phyloP scores from a whole-genome alignment of 495 filamentous ascomycete species.

The Daldinia loculata region DNA sequence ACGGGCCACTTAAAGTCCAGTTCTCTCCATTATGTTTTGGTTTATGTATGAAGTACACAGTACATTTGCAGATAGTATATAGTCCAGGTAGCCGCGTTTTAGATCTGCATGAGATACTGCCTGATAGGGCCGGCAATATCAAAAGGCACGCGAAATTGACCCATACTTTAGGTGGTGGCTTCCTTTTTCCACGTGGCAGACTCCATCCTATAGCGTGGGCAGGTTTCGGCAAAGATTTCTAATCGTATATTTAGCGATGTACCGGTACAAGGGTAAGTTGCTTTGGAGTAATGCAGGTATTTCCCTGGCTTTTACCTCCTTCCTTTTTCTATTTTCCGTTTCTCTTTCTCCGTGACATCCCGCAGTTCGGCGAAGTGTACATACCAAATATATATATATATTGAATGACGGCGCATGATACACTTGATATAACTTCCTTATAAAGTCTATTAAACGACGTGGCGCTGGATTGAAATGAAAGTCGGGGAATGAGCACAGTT shows the following conservation, averaged over 20 bases:
- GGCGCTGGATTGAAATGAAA: neutral
- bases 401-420: neutral
- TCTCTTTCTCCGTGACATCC: neutral
- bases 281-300: neutral
- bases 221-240: constrained; percentile 44
- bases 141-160: constrained; percentile 39
- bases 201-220: constrained; percentile 39
- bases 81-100: constrained; percentile 37
- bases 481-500: neutral
- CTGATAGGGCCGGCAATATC: constrained; percentile 42
- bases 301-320: neutral
- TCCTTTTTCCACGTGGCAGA: constrained; percentile 40
- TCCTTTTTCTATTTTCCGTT: neutral
- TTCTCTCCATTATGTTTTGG: neutral
- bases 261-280: constrained; percentile 19
- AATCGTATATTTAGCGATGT: constrained; percentile 32
- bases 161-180: constrained; percentile 39
- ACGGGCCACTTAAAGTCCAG: neutral
- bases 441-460: neutral
- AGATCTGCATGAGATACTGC: constrained; percentile 38
- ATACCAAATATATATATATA: neutral
- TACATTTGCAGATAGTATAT: neutral
- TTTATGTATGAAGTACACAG: neutral
- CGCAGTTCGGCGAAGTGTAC: neutral
- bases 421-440: neutral